Percentiles rank a stretch among this genome's conserved stretches.
phyloP scores from a whole-genome alignment of 805 yeast genomes.

The Pichia heedii region DNA sequence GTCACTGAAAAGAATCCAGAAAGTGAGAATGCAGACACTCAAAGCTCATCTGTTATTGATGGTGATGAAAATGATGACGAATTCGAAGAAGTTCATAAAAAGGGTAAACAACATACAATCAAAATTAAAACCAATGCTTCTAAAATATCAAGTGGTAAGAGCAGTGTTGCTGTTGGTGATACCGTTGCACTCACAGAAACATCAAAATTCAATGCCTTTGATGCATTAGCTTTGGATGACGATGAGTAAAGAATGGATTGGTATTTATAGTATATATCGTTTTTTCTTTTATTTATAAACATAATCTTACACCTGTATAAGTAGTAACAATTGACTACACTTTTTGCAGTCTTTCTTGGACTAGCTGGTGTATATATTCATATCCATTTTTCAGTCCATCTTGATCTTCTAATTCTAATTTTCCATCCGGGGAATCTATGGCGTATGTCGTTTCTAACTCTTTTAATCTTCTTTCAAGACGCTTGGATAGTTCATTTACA shows the following conservation, averaged over 20 bases:
- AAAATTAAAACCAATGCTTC: conserved; percentile 65
- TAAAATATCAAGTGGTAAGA: conserved; percentile 64
- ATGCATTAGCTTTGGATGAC: conserved; percentile 56
- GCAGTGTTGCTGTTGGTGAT: conserved; percentile 55
- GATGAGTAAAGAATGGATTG: conserved; percentile 32
- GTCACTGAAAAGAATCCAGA: conserved; percentile 21
- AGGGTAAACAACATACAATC: conserved; percentile 38
- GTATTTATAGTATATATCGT: no score
- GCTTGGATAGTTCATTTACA: neutral
- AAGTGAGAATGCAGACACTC: conserved; percentile 35
- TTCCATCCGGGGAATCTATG: no score
- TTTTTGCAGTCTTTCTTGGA: no score
- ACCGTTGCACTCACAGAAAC: conserved; percentile 59
- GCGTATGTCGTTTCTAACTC: no score
- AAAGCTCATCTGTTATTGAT: conserved; percentile 28
- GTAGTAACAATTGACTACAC: no score
- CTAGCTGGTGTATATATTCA: no score
- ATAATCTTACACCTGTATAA: no score
- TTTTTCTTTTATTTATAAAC: no score
- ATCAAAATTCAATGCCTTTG: conserved; percentile 69
- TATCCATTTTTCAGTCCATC: neutral
- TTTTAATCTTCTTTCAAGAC: no score
- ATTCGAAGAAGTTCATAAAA: conserved; percentile 33
- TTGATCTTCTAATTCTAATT: no score
- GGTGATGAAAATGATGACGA: conserved; percentile 20